These are phyloP conservation scores for Pseudogymnoascus sp. DNA, from an alignment of 2,329 filamentous ascomycete genomes.

Conservation along the genomic window DNA sequence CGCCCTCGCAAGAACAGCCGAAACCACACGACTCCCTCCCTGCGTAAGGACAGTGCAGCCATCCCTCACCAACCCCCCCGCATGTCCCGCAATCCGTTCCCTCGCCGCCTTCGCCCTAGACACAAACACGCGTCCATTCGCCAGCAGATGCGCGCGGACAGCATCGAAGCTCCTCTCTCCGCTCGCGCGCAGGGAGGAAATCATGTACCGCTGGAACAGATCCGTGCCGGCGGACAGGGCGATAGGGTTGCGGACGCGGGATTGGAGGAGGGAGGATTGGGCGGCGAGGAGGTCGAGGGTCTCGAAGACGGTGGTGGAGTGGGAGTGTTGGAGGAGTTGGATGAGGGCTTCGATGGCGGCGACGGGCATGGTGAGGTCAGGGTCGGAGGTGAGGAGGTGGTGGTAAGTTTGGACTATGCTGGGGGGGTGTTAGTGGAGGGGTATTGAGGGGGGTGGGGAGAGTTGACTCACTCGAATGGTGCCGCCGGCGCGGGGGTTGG, in stretches of 20 bases:
- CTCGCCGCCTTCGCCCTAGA: constrained; percentile 77
- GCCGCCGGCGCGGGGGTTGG: not conserved
- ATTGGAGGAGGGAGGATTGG: constrained; percentile 70
- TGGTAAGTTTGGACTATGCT: constrained; percentile 58
- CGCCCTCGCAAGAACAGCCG: constrained; percentile 65
- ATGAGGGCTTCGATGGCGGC: constrained; percentile 91
- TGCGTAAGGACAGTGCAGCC: constrained; percentile 81
- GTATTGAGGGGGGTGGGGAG: not conserved
- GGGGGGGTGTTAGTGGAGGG: not conserved
- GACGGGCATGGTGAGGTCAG: constrained; percentile 88
- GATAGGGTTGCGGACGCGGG: constrained; percentile 75
- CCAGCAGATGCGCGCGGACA: constrained; percentile 72
- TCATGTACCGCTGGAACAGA: constrained; percentile 89
- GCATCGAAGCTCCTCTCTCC: constrained; percentile 66
- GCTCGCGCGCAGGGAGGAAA: constrained; percentile 52
- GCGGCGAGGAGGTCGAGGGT: constrained; percentile 77
- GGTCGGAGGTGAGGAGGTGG: constrained; percentile 56
- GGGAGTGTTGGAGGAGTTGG: constrained; percentile 69
- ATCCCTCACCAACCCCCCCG: constrained; percentile 69
- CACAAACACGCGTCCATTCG: constrained; percentile 81
- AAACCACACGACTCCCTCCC: constrained; percentile 78
- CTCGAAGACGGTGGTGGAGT: constrained; percentile 83
- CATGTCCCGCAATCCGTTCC: constrained; percentile 72
- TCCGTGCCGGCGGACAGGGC: constrained; percentile 90
- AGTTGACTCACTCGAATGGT: not conserved